Evolutionary conservation across 2,329 filamentous ascomycete genomes (phyloP).

Genomic region (Aspergillus carbonarius): DNA sequence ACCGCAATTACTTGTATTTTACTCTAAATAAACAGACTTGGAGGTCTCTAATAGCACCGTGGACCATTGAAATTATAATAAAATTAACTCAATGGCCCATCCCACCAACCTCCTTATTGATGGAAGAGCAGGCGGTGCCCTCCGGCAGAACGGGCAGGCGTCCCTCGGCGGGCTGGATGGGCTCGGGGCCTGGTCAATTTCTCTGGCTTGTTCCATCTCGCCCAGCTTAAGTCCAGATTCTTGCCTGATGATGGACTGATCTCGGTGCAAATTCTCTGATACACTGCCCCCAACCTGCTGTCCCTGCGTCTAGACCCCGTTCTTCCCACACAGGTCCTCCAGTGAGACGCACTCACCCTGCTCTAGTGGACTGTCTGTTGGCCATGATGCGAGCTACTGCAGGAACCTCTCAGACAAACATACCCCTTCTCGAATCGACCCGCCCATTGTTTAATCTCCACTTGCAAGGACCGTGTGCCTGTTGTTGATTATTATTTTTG

Average conservation of each 20-base stretch:
- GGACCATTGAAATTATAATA: not conserved
- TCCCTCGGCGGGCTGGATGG: not conserved
- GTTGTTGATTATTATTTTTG: conserved; percentile 5
- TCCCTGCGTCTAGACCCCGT: not conserved
- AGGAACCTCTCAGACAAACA: conserved; percentile 24
- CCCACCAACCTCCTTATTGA: not conserved
- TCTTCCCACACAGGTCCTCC: conserved; percentile 1
- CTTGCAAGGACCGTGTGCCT: not conserved
- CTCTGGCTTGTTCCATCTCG: not conserved
- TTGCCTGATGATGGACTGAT: not conserved
- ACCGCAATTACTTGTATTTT: no score
- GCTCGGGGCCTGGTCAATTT: not conserved
- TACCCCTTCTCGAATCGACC: conserved; percentile 18
- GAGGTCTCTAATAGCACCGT: no score
- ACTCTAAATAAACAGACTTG: no score
- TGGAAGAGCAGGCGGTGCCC: conserved; percentile 9
- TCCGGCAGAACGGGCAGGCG: conserved; percentile 8
- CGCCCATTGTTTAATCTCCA: conserved; percentile 10
- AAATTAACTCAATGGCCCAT: no score
- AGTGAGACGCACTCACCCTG: conserved; percentile 8
- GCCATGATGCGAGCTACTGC: conserved; percentile 32
- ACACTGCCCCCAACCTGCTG: no score
- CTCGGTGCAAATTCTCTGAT: not conserved
- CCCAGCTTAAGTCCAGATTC: not conserved
- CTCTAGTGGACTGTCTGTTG: conserved; percentile 14